Conservation (phyloP, 1,284 basidiomycete genomes). For the Fomitopsis pinicola region DNA sequence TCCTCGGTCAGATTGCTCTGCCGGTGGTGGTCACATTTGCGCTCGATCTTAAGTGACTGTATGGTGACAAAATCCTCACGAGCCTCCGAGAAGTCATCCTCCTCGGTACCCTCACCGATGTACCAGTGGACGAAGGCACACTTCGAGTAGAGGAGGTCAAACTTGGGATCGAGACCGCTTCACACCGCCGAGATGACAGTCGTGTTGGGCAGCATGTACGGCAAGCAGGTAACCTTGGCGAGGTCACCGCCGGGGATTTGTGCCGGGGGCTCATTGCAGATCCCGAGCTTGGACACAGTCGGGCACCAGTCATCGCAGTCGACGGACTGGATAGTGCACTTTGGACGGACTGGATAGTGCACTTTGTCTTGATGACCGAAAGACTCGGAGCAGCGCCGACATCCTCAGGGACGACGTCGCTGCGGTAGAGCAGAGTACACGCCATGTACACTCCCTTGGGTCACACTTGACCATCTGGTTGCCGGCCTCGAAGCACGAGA, state of each 20-base stretch:
- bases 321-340: too few relatives aligned
- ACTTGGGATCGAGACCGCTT: constrained; percentile 95
- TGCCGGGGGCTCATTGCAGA: constrained; percentile 87
- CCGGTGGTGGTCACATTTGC: too few relatives aligned
- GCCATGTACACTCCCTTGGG: constrained; percentile 80
- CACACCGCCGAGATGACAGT: constrained; percentile 87
- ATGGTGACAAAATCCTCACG: constrained; percentile 95
- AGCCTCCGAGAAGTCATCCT: constrained; percentile 97
- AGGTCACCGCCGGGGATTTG: constrained; percentile 84
- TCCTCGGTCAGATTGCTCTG: too few relatives aligned
- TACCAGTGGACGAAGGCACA: constrained; percentile 94
- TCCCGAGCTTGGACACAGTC: constrained; percentile 86
- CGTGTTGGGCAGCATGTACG: constrained; percentile 90
- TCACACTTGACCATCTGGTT: constrained; percentile 91
- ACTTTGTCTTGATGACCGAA: constrained; percentile 84
- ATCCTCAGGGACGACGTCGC: constrained; percentile 89
- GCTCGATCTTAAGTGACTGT: too few relatives aligned
- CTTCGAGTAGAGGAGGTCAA: constrained; percentile 94
- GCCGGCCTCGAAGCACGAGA: constrained; percentile 89
- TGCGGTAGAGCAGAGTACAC: constrained; percentile 76
- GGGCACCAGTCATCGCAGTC: constrained; percentile 98
- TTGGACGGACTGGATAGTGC: constrained; percentile 77
- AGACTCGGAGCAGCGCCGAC: constrained; percentile 84
- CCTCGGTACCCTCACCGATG: constrained; percentile 98
- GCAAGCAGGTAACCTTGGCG: constrained; percentile 80